These are phyloP conservation scores for Microsporum audouinii DNA, from an alignment of 2,329 filamentous ascomycete species.

Conservation along the genomic window DNA sequence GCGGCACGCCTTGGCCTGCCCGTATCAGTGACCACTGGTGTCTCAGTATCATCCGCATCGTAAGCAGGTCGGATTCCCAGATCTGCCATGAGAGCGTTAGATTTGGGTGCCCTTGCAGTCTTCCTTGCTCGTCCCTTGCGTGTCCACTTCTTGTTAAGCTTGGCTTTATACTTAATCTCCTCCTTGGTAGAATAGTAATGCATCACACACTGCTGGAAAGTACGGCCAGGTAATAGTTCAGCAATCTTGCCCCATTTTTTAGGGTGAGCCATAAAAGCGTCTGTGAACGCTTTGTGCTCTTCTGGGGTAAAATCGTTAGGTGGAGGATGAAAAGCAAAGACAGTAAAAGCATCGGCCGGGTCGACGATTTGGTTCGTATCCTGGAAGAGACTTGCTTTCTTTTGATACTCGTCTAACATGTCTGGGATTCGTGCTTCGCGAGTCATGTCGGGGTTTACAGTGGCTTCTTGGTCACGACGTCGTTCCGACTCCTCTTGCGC, in stretches of 20 bases:
- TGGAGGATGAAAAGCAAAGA: conserved; percentile 36
- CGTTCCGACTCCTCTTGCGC: conserved; percentile 38
- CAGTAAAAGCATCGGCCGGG: conserved; percentile 28
- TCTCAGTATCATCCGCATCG: conserved; percentile 33
- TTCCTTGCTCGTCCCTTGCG: conserved; percentile 29
- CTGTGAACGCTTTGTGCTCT: conserved; percentile 37
- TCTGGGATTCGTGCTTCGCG: conserved; percentile 39
- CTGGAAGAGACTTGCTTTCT: conserved; percentile 32
- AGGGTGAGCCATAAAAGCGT: conserved; percentile 38
- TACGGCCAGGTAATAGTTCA: conserved; percentile 34
- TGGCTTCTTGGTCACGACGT: conserved; percentile 33
- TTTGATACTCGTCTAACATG: conserved; percentile 35
- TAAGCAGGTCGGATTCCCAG: conserved; percentile 34
- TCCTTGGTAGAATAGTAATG: conserved; percentile 43
- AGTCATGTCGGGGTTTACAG: conserved; percentile 33
- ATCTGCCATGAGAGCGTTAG: conserved; percentile 39
- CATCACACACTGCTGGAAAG: conserved; percentile 39
- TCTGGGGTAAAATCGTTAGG: conserved; percentile 38
- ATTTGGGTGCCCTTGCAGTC: conserved; percentile 31
- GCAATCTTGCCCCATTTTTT: conserved; percentile 44
- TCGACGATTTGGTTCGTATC: conserved; percentile 37
- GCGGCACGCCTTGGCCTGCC: conserved; percentile 40
- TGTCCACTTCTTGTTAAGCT: conserved; percentile 37
- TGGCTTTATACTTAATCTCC: conserved; percentile 40
- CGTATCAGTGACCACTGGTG: conserved; percentile 38